Conservation (phyloP, 495 filamentous ascomycete species). For the Cairneyella variabilis region DNA sequence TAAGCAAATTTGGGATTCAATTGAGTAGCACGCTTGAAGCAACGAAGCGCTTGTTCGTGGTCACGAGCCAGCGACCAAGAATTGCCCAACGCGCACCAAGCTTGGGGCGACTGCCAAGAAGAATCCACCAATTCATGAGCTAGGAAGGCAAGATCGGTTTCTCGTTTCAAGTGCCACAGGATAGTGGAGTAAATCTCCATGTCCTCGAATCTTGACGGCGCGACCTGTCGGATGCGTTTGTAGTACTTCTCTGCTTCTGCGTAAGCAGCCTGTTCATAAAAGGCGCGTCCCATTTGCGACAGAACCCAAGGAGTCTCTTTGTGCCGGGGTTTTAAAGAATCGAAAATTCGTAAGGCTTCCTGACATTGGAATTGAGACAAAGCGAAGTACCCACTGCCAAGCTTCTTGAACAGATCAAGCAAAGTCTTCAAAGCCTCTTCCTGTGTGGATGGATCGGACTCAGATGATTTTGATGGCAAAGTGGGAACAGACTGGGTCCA, state of each 20-base stretch:
- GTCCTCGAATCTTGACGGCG: slow-evolving; percentile 77
- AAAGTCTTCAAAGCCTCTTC: slow-evolving; percentile 74
- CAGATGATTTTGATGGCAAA: slow-evolving; percentile 28
- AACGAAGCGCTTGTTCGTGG: slow-evolving; percentile 89
- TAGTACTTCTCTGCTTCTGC: slow-evolving; percentile 83
- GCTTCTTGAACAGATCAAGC: slow-evolving; percentile 75
- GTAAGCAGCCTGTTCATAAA: slow-evolving; percentile 86
- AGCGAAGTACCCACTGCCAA: slow-evolving; percentile 74
- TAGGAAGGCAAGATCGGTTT: slow-evolving; percentile 85
- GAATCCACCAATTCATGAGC: slow-evolving; percentile 83
- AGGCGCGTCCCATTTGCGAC: slow-evolving; percentile 80
- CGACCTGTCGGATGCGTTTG: slow-evolving; percentile 64
- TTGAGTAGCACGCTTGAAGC: slow-evolving; percentile 92
- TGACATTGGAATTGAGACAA: slow-evolving; percentile 73
- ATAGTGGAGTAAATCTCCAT: slow-evolving; percentile 98
- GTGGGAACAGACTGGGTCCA: slow-evolving; percentile 18
- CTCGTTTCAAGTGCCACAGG: slow-evolving; percentile 93
- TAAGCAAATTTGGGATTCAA: slow-evolving; percentile 89
- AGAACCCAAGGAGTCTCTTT: slow-evolving; percentile 95
- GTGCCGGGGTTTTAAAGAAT: slow-evolving; percentile 64
- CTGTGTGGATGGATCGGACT: slow-evolving; percentile 49
- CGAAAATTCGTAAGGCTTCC: slow-evolving; percentile 70
- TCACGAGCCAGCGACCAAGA: slow-evolving; percentile 93
- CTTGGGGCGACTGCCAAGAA: slow-evolving; percentile 83
- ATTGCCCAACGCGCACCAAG: slow-evolving; percentile 95